Base-by-base conservation (phyloP, 2,329 filamentous ascomycete genomes). In the Fusarium chuoi region DNA sequence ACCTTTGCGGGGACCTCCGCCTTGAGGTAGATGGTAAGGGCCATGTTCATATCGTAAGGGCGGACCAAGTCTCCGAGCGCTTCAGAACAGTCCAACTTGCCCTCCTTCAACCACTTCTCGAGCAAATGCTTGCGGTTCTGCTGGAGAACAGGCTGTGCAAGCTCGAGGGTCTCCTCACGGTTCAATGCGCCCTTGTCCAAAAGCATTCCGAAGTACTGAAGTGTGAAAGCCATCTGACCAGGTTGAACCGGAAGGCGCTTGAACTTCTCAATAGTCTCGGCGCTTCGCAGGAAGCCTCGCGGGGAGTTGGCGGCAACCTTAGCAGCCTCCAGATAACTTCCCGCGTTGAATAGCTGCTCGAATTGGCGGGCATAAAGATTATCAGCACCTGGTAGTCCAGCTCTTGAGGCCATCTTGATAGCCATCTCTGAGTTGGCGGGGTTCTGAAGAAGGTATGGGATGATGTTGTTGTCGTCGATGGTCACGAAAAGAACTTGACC, bases 301-400 rank as follows among this genome's bases (percentile, higher is more conserved):
- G 96, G 96, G 6, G 96, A 99, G 87, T 97, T 98, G 57, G 96
- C 97, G 49, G 96, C 97, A 78, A 98, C 93, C 88, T 97, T 98
- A 57, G 96, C 96, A 67, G 96, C 96, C 79, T 96, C 94, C 61
- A 91, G 87, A 82, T 94, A 98, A 81, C 94, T 94, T 38, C 93
- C 94, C 51, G 91, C 88, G 75, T 88, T 89, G 83, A 98, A 91
- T 36, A 98, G 87, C 80, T 94, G 92, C 79, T 99, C 95, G 78
- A 99, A 99, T 78, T 97, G 95, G 79, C 95, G 92, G 73, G 92
- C 92, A 81, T 98, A 98, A 35, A 99, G 89, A 80, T 95, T 93
- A 80, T 99, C 97, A 41, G 96, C 97, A 78, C 96, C 96, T 55
- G 96, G 94, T 70, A 99, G 90, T 63, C 96, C 96, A 77, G 94